Evolutionary conservation across 805 yeast genomes (phyloP), one percentile per base, ranked within the genome.

Genomic region (Nakazawaea ernobii): DNA sequence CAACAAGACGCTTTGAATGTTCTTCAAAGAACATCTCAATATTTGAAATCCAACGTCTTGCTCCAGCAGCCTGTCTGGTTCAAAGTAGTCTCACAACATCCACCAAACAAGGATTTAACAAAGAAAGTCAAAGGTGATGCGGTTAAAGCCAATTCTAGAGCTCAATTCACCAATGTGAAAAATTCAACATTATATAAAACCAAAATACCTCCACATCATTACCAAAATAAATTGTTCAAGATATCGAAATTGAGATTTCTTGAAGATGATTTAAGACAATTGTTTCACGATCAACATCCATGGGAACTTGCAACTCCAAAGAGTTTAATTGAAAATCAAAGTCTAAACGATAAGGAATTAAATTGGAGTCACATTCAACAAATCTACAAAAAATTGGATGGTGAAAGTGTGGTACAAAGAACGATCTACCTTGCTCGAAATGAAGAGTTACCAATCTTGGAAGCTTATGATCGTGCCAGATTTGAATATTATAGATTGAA

Each of bases 291-390:
- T 50, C 97, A 91, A 62, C 99, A 94, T 66, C 99, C 99, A 6
- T 94, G 99, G 99, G 99, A 94, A 67, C 71, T 91, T 46, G 88
- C 98, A 1, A 78, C 95, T 55, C 97, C 98, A 11, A 87, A 86
- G 61, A 74, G 80, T 28, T 67, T 94, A 54, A 74, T 90, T 40
- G 99, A 94, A 64, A 86, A 81, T 57, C 73, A 74, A 33, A 87
- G 86, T 7, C 70, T 74, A 39, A 33, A 50, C 17, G 88, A 85
- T 40, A 57, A 64, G 2, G 59, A 62, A 7, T 71, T 73, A 49
- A 89, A 94, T 63, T 94, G 99, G 98, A 73, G 83, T 41, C 72
- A 73, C 43, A 76, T 94, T 63, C 75, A 76, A 55, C 98, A 94
- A 64, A 62, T 82, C 30, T 68, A 74, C 39, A 83, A 84, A 61